These are phyloP conservation scores for Asterophora parasitica DNA, from an alignment of 768 basidiomycete species.

Conservation along the genomic window DNA sequence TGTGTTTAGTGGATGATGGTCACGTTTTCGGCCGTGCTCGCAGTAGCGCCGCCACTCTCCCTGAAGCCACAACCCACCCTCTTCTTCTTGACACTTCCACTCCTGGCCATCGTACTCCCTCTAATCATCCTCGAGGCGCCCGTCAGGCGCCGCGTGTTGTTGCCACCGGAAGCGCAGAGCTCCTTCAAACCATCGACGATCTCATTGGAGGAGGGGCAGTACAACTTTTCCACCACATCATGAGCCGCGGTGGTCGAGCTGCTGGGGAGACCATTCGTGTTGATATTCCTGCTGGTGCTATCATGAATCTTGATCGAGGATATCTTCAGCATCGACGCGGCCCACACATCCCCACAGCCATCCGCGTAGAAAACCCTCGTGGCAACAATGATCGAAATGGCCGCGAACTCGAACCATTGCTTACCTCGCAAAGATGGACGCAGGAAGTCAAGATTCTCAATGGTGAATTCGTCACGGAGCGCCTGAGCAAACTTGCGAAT, in stretches of 20 bases:
- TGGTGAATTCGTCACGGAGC: constrained; percentile 65
- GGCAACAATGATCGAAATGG: constrained; percentile 39
- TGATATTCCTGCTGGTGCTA: constrained; percentile 63
- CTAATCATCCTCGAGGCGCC: constrained; percentile 40
- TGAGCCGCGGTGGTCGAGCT: constrained; percentile 53
- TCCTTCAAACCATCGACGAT: constrained; percentile 75
- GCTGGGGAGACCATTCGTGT: constrained; percentile 69
- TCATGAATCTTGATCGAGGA: constrained; percentile 57
- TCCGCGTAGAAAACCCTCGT: constrained; percentile 57
- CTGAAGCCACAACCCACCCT: constrained; percentile 77
- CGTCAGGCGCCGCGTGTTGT: constrained; percentile 57
- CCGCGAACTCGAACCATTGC: constrained; percentile 70
- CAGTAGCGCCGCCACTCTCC: constrained; percentile 43
- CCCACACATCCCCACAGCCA: constrained; percentile 48
- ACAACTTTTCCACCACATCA: constrained; percentile 80
- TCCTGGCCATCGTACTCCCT: constrained; percentile 37
- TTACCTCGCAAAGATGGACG: constrained; percentile 83
- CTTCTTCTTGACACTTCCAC: constrained; percentile 64
- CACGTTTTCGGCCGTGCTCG: constrained; percentile 64
- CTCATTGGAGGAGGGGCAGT: constrained; percentile 78
- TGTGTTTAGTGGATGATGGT: constrained; percentile 43
- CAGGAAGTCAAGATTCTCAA: constrained; percentile 84
- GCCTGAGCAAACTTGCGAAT: constrained; percentile 60
- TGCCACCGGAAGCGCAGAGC: constrained; percentile 46
- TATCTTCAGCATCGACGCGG: constrained; percentile 45